Evolutionary conservation across 352 stramenopile genomes (phyloP), one percentile per base, ranked within the genome.

Genomic region (Globisporangium splendens): DNA sequence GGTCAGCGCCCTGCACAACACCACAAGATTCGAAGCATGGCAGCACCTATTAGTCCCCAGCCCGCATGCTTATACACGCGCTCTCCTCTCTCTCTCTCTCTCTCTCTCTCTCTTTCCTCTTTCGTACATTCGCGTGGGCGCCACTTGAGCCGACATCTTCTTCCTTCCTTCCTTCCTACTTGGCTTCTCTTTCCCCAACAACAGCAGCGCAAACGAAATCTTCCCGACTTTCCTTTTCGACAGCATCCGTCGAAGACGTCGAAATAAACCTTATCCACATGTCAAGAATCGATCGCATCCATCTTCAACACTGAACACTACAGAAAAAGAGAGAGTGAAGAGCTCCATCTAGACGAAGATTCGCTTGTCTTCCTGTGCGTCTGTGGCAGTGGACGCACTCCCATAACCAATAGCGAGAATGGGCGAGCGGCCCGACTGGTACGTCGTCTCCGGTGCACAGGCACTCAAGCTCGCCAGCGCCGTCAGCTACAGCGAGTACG

Each of bases 41-140:
- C 12, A 24, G 6, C 35, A 51, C 8, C 49, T 22, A 4, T 33
- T 11, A 35, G 1, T 18, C 8, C 5, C n/a, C 4, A 22, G n/a
- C 10, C 12, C 12, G 18, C 24, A 18, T 18, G 15, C 1, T 14
- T 0, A 47, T 14, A 58, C 13, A 18, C 18, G 31, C 15, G 43
- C 15, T n/a, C n/a, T 10, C 13, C 1, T 44, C 3, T n/a, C 10
- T 18, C 39, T 44, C 35, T 7, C 35, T 41, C 35, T 7, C 35
- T 41, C 35, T 13, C 12, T 7, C 35, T 41, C 35, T 7, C 35
- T 41, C 35, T n/a, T 13, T 41, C 7, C 35, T 41, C 35, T 7
- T 12, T 41, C 47, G 52, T 87, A 92, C 84, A 94, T 94, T 65
- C 84, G 84, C 72, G 84, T 94, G 22, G 84, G 84, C 22, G 84